phyloP scores from a whole-genome alignment of 768 basidiomycete genomes.

The Coprinellus micaceus region DNA sequence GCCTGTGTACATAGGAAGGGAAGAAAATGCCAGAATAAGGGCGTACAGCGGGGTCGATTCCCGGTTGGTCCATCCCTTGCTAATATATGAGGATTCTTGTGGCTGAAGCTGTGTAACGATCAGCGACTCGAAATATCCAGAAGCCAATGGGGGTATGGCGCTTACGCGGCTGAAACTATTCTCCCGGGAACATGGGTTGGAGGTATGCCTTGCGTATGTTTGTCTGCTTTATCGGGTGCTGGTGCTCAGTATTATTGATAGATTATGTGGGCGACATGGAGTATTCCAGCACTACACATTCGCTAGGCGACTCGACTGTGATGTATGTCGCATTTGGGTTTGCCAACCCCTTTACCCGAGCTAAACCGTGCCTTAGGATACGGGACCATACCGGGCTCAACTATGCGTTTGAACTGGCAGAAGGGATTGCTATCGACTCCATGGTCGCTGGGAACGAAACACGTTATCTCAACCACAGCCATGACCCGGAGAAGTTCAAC shows the following conservation, averaged over 20 bases:
- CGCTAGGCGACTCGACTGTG: no score
- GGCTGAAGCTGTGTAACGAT: no score
- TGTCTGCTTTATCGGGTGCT: no score
- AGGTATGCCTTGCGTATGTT: slow-evolving; percentile 10
- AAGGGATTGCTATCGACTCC: slow-evolving; percentile 48
- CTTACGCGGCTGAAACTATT: slow-evolving; percentile 46
- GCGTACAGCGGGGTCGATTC: no score
- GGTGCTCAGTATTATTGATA: no score
- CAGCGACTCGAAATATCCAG: slow-evolving; percentile 34
- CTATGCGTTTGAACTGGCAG: slow-evolving; percentile 60
- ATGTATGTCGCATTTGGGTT: no score
- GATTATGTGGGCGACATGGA: slow-evolving; percentile 61
- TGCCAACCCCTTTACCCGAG: slow-evolving; percentile 31
- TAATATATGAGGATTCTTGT: no score
- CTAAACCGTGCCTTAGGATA: slow-evolving; percentile 26
- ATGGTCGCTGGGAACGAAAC: slow-evolving; percentile 55
- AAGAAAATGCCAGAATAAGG: no score
- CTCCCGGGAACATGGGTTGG: slow-evolving; percentile 39
- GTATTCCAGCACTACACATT: no score
- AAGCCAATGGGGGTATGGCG: slow-evolving; percentile 50
- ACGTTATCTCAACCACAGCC: slow-evolving; percentile 66
- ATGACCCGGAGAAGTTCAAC: neutral
- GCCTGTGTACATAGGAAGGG: no score
- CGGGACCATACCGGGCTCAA: slow-evolving; percentile 48
- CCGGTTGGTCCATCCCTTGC: no score